Conservation (phyloP, 2,329 filamentous ascomycete species). For the Colletotrichum sp. region DNA sequence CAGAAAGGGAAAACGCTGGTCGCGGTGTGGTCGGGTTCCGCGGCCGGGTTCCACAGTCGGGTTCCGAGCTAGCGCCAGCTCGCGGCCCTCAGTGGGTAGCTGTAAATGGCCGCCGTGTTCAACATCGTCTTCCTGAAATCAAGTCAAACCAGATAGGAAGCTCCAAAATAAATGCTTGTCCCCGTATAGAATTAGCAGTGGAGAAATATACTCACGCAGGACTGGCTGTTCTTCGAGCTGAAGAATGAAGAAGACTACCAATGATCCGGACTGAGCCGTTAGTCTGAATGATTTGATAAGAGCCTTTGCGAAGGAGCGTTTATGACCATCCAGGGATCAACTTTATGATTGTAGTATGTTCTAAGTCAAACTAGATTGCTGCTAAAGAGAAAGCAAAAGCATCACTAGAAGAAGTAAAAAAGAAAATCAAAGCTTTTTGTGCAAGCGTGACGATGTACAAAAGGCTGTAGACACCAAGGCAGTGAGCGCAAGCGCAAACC, state of each 20-base stretch:
- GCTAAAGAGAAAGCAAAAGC: not conserved
- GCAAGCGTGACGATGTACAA: not conserved
- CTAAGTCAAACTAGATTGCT: not conserved
- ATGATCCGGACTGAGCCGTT: not conserved
- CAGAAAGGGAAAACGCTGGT: not conserved
- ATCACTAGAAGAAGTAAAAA: too few species aligned
- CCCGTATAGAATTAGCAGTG: fast-evolving
- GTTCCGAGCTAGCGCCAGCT: not conserved
- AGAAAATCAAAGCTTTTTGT: not conserved
- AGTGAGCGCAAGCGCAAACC: not conserved
- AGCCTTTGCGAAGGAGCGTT: fast-evolving
- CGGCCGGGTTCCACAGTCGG: not conserved
- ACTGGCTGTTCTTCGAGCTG: not conserved
- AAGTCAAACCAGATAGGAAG: not conserved
- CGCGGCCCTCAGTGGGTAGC: not conserved
- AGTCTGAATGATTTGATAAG: fast-evolving
- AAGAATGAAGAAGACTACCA: not conserved
- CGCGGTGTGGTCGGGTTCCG: not conserved
- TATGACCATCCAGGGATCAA: not conserved
- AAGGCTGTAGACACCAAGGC: not conserved
- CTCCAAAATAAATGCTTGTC: fast-evolving
- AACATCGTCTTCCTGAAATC: not conserved
- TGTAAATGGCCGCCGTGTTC: fast-evolving
- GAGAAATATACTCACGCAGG: fast-evolving
- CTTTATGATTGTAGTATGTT: not conserved